These are phyloP conservation scores for Colletotrichum abscissum DNA, from an alignment of 2,329 filamentous ascomycete species.

Conservation along the genomic window DNA sequence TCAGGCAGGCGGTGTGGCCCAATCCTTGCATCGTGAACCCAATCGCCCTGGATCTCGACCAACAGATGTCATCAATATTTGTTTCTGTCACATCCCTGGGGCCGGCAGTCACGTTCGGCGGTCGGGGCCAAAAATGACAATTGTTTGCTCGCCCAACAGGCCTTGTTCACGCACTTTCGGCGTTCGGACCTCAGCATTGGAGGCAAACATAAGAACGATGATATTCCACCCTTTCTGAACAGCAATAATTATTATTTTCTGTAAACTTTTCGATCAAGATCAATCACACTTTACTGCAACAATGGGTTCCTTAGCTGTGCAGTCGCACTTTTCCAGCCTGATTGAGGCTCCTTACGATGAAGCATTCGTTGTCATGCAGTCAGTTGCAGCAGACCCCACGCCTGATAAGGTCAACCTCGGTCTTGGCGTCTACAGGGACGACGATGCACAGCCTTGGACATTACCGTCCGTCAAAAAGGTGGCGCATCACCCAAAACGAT, in stretches of 20 bases:
- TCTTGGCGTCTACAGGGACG: constrained; percentile 15
- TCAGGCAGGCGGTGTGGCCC: background rate
- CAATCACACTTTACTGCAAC: background rate
- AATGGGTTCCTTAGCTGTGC: background rate
- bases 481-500: background rate
- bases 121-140: background rate
- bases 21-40: background rate
- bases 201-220: background rate
- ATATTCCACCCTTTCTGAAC: background rate
- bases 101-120: background rate
- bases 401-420: constrained; percentile 17
- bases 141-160: background rate
- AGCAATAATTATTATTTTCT: background rate
- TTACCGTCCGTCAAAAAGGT: constrained; percentile 10
- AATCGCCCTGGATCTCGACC: background rate
- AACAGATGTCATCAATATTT: background rate
- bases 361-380: background rate
- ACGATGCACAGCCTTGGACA: constrained; percentile 5
- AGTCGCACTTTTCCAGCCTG: background rate
- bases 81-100: background rate
- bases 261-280: background rate
- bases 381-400: background rate
- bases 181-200: background rate
- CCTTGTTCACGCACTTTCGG: background rate
- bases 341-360: background rate